phyloP scores from a whole-genome alignment of 176 grass and related monocot genomes.

The Echinochloa phyllopogon region DNA sequence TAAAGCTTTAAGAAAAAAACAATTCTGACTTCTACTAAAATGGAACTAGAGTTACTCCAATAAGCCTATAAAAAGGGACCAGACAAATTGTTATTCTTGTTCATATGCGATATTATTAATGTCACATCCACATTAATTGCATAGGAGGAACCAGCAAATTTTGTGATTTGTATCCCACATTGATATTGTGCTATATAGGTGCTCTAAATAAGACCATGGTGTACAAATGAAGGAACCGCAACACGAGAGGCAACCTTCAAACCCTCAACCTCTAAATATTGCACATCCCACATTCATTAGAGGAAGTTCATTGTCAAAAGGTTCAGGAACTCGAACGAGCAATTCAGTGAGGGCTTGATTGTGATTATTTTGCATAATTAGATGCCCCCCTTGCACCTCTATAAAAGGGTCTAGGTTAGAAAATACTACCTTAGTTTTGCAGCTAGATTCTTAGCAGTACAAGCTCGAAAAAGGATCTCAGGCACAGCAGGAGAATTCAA shows the following conservation, averaged over 20 bases:
- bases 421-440: slow-evolving; percentile 67
- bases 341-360: slow-evolving; percentile 2
- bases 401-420: slow-evolving; percentile 11
- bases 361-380: not conserved
- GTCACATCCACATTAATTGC: not conserved
- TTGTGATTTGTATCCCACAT: not conserved
- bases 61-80: not conserved
- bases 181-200: not conserved
- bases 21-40: not conserved
- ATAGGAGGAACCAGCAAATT: not conserved
- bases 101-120: not conserved
- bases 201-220: slow-evolving; percentile 6
- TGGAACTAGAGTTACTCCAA: slow-evolving; percentile 3
- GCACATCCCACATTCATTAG: not conserved
- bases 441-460: slow-evolving; percentile 66
- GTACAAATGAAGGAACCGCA: not conserved
- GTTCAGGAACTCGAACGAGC: not conserved
- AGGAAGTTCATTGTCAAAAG: not conserved
- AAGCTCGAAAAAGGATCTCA: slow-evolving; percentile 81
- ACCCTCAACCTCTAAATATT: not conserved
- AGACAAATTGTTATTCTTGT: not conserved
- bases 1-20: not conserved
- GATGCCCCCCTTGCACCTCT: not conserved
- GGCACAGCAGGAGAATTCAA: slow-evolving; percentile 76
- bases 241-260: not conserved